Evolutionary conservation across 352 stramenopile genomes (phyloP), one percentile per base, ranked within the genome.

Genomic region (Phytophthora sansomeana): DNA sequence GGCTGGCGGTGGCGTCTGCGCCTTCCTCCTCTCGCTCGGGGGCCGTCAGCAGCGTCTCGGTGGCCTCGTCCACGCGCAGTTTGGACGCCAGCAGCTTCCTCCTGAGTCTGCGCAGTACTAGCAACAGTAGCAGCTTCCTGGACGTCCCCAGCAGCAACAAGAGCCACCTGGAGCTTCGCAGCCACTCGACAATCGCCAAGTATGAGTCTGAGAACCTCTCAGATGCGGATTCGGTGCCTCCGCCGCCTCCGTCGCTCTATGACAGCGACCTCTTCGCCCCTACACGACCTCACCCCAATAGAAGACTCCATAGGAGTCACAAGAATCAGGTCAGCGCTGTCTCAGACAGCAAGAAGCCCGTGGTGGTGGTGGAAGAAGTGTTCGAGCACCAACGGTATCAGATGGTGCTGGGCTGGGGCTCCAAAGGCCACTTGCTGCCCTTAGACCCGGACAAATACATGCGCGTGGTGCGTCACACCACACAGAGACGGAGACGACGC

Each of bases 301-400:
- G 44, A 61, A 28, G 43, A 11, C 42, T 41, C 28, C 39, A 29
- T 17, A 59, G 44, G 9, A 38, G 26, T 33, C 36, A 49, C 11
- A 42, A 56, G 16, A 16, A 58, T n/a, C 21, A 58, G 3, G 1
- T 1, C 8, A 28, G n/a, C 8, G 14, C 17, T 5, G 44, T n/a
- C 11, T 26, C 49, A 36, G 58, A 63, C 26, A 51, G 32, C 2
- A 69, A 72, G 29, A 62, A 33, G 19, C 62, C 50, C 1, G 33
- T 75, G 4, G 35, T 85, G 2, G 65, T 73, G 28, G 57, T 75
- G 0, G 82, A 91, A 50, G 74, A 89, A 69, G 78, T 93, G 33
- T 90, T 75, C 54, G 85, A 93, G 59, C 71, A 91, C 53, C 82
- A 93, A 58, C 77, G 85, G 13, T 90, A 90, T 50, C 85, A 93